Evolutionary conservation across 805 yeast species (phyloP), one percentile per base, ranked within the genome.

Genomic region (Candida ovalis): DNA sequence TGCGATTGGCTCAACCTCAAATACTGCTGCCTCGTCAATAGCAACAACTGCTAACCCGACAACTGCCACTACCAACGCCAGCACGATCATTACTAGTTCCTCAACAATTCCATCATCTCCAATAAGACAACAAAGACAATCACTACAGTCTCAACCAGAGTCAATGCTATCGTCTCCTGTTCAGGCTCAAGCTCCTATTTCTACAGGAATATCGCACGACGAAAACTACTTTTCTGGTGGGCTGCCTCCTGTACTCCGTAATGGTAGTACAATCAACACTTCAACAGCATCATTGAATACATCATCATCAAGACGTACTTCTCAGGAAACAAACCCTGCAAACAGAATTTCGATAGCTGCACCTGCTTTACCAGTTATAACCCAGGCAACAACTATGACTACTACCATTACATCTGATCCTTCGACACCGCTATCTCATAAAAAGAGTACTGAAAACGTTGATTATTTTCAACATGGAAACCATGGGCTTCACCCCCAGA

Each of bases 311-410:
- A 52, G 57, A 24, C 55, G 50, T 33, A 44, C 57, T 5, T 54
- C 57, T 1, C 55, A 52, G 35, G 57, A 55, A 35, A 49, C 49
- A 15, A 66, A 66, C 44, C 69, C 69, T 2, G 54, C 62, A 35
- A 53, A 52, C 30, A 57, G 60, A 44, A 54, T 67, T 21, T 55
- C 65, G 25, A 45, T 64, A 8, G 68, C 68, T 1, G 55, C 67
- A 1, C 68, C 70, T 13, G 71, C 71, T 1, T 48, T 67, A 27
- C 71, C 71, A 13, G 65, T 66, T 6, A 65, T 67, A 2, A 66
- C 71, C 1, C 68, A 63, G 38, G 67, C 71, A 15, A 67, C 71
- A 1, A 67, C 71, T 2, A 55, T 61, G 40, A 63, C 60, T 1
- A 65, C 68, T 0, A 55, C 62, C 1, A 55, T 59, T 17, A 53